Conservation (phyloP, 2,329 filamentous ascomycete genomes). For the Penicillium sp. region DNA sequence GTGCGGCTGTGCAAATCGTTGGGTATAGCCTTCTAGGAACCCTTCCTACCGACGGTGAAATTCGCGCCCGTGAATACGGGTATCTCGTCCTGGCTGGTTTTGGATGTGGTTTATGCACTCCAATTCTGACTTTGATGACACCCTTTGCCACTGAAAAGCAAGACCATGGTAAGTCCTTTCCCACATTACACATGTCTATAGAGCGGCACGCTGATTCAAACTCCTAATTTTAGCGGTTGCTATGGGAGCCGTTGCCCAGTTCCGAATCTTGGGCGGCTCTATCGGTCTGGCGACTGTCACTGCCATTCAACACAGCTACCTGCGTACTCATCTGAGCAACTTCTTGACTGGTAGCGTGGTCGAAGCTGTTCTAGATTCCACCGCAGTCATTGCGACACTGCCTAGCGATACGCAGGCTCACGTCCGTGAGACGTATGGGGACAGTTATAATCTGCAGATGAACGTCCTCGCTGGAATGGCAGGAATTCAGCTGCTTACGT, state of each 20-base stretch:
- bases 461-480: too few relatives aligned
- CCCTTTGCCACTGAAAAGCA: background rate
- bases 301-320: conserved; percentile 3
- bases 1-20: background rate
- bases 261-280: conserved; percentile 13
- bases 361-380: too few relatives aligned
- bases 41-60: background rate
- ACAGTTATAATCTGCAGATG: too few relatives aligned
- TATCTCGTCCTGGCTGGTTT: conserved; percentile 5
- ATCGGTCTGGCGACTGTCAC: conserved; percentile 14
- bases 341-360: background rate
- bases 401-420: too few relatives aligned
- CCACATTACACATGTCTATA: background rate
- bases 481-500: too few relatives aligned
- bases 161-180: background rate
- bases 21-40: background rate
- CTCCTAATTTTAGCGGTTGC: conserved; percentile 9
- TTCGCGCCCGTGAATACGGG: conserved; percentile 1
- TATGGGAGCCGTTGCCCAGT: conserved; percentile 14
- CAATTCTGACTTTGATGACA: conserved; percentile 1
- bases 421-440: too few relatives aligned
- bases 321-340: background rate
- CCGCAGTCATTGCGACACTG: too few relatives aligned
- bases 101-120: background rate
- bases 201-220: background rate